Evolutionary conservation across 768 basidiomycete genomes (phyloP), one percentile per base, ranked within the genome.

Genomic region (Ramaria sp.): DNA sequence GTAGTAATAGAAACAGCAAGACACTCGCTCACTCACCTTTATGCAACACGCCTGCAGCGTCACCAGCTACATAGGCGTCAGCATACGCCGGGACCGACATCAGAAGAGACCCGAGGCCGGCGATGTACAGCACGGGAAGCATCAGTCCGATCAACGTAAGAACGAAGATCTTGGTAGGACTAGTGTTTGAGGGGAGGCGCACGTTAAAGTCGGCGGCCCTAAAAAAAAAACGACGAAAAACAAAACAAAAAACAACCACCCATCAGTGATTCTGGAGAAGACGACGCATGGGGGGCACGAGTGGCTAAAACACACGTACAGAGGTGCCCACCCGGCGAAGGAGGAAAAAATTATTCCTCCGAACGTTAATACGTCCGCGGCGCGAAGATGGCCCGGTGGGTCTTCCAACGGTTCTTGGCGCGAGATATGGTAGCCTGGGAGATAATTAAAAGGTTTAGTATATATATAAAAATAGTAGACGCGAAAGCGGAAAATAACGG

Each of bases 151-250:
- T 73, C 61, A 73, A 78, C 0, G 78, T 78, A 44, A 79, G 57
- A 9, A 68, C 30, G 63, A 80, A 79, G 16, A 79, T 68, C 27
- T 70, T 71, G 50, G 63, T 62, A 20, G 70, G 61, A 10, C 69
- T 66, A 1, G 72, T 76, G 52, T 73, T 60, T 1, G 58, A 70
- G 0, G 78, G 78, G 0, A 79, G 64, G 24, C 72, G 68, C 58
- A 72, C 73, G 59, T 78, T 78, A 61, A 76, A 79, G 61, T 79
- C 78, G 5, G 78, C 78, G 2, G 77, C 78, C 0, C 51, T 52
- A 34, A 79, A 59, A 1, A 75, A 9, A 13, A 34, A 34, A 8
- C 8, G 32, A 9, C 13, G 8, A 8, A 34, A 8, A 9, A 9
- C 13, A 9, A 4, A 34, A 34, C 2, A 34, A 72, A 0, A 74